phyloP scores from a whole-genome alignment of 352 stramenopile species.

The Globisporangium spinosum region DNA sequence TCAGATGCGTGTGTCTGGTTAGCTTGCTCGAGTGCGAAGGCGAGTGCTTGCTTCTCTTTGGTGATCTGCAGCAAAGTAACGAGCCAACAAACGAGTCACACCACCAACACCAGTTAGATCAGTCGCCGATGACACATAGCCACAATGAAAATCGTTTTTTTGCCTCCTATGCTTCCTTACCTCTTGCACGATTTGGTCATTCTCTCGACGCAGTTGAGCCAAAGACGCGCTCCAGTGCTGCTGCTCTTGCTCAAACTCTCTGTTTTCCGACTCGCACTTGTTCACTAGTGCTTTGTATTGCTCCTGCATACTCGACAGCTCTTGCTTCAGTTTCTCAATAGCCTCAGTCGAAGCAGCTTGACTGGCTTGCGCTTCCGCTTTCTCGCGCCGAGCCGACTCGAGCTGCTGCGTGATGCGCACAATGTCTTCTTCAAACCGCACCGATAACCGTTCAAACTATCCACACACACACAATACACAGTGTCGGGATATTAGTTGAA shows the following conservation, averaged over 20 bases:
- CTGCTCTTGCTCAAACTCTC: constrained; percentile 17
- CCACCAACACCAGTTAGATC: neutral
- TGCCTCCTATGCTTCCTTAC: neutral
- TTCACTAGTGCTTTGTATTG: neutral
- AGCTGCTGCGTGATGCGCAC: constrained; percentile 16
- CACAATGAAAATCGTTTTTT: neutral
- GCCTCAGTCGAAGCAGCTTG: neutral
- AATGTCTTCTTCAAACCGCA: constrained; percentile 21
- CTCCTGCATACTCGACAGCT: neutral
- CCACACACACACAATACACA: neutral
- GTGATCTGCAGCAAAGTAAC: neutral
- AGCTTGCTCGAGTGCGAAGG: neutral
- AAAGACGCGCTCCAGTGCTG: constrained; percentile 19
- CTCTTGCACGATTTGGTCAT: constrained; percentile 8
- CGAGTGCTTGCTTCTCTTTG: constrained; percentile 10
- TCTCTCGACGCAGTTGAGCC: neutral
- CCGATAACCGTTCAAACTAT: constrained; percentile 16
- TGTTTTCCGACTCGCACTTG: constrained; percentile 5
- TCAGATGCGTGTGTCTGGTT: constrained; percentile 3
- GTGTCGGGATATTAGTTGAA: too few species aligned
- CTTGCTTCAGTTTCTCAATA: neutral
- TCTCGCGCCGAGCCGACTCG: constrained; percentile 12
- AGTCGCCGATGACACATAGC: neutral
- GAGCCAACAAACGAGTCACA: neutral
- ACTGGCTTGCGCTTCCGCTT: neutral